Evolutionary conservation across 1,284 basidiomycete species (phyloP), one percentile per base, ranked within the genome.

Genomic region (Leccinum colubrinum): DNA sequence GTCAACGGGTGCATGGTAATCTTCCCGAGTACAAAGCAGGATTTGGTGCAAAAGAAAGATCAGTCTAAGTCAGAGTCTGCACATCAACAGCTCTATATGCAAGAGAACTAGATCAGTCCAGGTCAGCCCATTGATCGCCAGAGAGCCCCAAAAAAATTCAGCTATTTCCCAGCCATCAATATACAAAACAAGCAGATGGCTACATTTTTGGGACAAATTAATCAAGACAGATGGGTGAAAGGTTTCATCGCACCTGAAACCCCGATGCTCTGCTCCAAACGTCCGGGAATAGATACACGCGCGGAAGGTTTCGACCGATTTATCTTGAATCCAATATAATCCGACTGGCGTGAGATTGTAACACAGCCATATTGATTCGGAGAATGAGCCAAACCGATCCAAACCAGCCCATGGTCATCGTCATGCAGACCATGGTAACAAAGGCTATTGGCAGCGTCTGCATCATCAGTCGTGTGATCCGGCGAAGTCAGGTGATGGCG

Each of bases 401-500:
- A 15, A 60, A 59, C 62, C 33, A 37, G 59, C 58, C 35, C 51
- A 17, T 37, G 6, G 27, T 6, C 20, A 35, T 22, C 17, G 35
- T 53, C 39, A 52, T 48, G 43, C 33, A 41, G 7, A 20, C n/a
- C 39, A 52, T 52, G 20, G 33, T 46, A 15, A 54, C 53, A 11
- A 39, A 1, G 27, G 33, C 12, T 15, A 48, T 37, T 11, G 53
- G 25, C 20, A 54, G 25, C 20, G 2, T 14, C 22, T 15, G 35
- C 43, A 22, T 12, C 8, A 51, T 52, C 33, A 25, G 17, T 25
- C 30, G 39, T 9, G n/a, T 39, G 37, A 41, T 50, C 30, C 6
- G 15, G 17, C 25, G 22, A 64, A 35, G 59, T 65, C 63, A 60
- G 59, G 57, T 64, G 61, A 68, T 15, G 17, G 61, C 62, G 55